Base-by-base conservation (phyloP, 495 filamentous ascomycete species). In the Massariosphaeria phaeospora region DNA sequence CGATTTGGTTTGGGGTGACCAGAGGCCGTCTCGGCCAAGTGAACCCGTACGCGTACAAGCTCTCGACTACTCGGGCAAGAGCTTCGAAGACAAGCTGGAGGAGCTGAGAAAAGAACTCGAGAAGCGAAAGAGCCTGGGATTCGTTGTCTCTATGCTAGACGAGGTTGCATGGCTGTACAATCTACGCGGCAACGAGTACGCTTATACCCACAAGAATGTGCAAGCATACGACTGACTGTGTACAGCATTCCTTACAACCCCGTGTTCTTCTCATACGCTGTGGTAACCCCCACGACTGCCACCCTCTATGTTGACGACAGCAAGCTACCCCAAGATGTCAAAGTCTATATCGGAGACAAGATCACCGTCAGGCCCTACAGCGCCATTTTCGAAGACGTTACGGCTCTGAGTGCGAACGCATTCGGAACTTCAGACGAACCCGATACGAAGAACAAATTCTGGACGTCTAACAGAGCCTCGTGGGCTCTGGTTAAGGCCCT, bases 131-230 rank as follows among this genome's bases (percentile, higher is more conserved):
- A 84, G 82, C 20, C 78, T 84, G 21, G 91, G 88, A 3, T 88
- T 97, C 51, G 79, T 99, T 56, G 79, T 99, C 35, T 96, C 80
- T 13, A 91, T 95, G 86, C 79, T 99, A 25, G 94, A 99, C 64
- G 94, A 99, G 66, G 85, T 97, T 64, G 94, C 94, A 26, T 99
- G 94, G 94, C 75, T 99, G 33, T 97, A 91, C 70, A 99, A 99
- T 71, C 72, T 99, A 36, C 82, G 94, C 67, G 94, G 94, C 66
- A 95, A 76, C 70, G 94, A 99, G 83, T 86, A 71, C 66, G 81
- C 47, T 44, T 39, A 10, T n/a, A n/a, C n/a, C n/a, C n/a, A n/a
- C n/a, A n/a, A n/a, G n/a, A n/a, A n/a, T n/a, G n/a, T n/a, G n/a
- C n/a, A n/a, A n/a, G n/a, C n/a, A n/a, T n/a, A n/a, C n/a, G 43